phyloP scores from a whole-genome alignment of 805 yeast genomes.

The Myxozyma sirexii region DNA sequence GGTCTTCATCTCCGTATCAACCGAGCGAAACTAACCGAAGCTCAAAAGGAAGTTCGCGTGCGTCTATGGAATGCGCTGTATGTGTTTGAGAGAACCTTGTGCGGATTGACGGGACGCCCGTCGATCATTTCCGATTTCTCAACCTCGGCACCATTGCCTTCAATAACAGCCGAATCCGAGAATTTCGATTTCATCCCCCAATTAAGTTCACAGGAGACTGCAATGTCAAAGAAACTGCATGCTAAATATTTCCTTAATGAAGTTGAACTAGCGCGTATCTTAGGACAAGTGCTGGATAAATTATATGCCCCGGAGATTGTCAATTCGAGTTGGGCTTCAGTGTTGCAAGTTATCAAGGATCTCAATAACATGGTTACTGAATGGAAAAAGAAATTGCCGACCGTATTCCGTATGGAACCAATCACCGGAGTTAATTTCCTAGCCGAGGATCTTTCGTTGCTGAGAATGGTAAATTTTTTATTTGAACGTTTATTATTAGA shows the following conservation, averaged over 20 bases:
- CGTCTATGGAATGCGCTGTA: conserved; percentile 25
- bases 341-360: conserved; percentile 13
- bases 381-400: conserved; percentile 19
- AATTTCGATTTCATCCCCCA: conserved; percentile 23
- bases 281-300: conserved; percentile 24
- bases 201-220: conserved; percentile 1
- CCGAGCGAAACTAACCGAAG: conserved; percentile 16
- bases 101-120: conserved; percentile 28
- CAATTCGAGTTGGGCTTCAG: conserved; percentile 11
- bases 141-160: conserved; percentile 19
- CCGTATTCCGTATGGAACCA: conserved; percentile 1
- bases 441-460: conserved; percentile 10
- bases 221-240: conserved; percentile 1
- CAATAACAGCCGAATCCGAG: conserved; percentile 17
- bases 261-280: conserved; percentile 10
- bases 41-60: conserved; percentile 24
- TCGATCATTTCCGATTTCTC: conserved; percentile 19
- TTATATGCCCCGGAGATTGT: conserved; percentile 21
- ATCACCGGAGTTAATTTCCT: not conserved
- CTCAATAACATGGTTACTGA: conserved; percentile 8
- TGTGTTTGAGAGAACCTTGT: conserved; percentile 23
- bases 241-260: conserved; percentile 16
- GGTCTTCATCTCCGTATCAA: conserved; percentile 23
- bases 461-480: conserved; percentile 15
- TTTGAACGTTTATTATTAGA: not conserved